Base-by-base conservation (phyloP, 1,284 basidiomycete genomes). In the Ceratobasidium papillatum region DNA sequence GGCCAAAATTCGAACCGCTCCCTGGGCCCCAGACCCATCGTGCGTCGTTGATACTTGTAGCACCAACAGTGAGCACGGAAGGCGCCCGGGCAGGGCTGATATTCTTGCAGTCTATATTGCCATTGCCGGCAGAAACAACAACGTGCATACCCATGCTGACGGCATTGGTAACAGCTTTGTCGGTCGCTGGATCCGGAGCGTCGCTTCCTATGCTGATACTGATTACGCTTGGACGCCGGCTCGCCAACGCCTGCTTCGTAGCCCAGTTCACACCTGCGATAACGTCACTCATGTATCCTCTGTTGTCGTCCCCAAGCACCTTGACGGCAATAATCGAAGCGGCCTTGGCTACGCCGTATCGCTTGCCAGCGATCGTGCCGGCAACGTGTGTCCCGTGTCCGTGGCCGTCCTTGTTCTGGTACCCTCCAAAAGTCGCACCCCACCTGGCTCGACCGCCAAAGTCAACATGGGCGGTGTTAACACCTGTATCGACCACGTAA, bases 321-420 rank as follows among this genome's bases (percentile, higher is more conserved):
- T 99, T 99, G 85, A 99, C 97, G 65, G 98, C 98, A 78, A 95
- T 90, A 77, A 99, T 87, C 75, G 93, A 88, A 61, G 96, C 96
- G 78, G 88, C 88, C 90, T 99, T 99, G 75, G 98, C 96, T 56
- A 99, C 95, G 84, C 98, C 98, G 80, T 94, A 97, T 81, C 86
- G 90, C 86, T 79, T 84, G 82, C 84, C 84, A 0, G 82, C 84
- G 52, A 84, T 84, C 30, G 83, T 84, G 45, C 84, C 84, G 22
- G 84, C 83, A 34, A 66, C 22, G 45, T 77, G 76, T 4, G 76
- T 77, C 2, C 76, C 76, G 32, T 77, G 76, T 11, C 74, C 74
- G 22, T 75, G 64, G 0, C 65, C 74, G 41, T 75, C 74, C 17
- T 32, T 45, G 34, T 69, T 82, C 78, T 87, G 86, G 78, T 85